A percentile compares a stretch with the other conserved stretches of the same genome.
These are phyloP conservation scores for Fusarium sp. DNA, from an alignment of 2,329 filamentous ascomycete genomes.

Conservation along the genomic window DNA sequence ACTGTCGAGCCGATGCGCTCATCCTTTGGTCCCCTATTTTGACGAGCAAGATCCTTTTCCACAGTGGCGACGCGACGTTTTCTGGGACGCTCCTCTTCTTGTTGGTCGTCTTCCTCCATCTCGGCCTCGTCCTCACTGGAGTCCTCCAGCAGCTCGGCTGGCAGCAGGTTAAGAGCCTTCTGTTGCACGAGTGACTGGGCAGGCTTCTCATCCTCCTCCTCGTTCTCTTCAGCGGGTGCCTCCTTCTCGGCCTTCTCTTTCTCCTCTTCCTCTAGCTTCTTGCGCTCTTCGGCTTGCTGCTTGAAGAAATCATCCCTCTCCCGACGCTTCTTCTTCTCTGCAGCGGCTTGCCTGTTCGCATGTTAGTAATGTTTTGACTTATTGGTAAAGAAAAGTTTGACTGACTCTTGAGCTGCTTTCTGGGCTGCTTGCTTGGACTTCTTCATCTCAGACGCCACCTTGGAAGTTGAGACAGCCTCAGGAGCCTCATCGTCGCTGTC, in stretches of 20 bases:
- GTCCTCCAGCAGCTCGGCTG: conserved; percentile 65
- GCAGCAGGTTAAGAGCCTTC: conserved; percentile 61
- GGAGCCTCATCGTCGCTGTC: conserved; percentile 67
- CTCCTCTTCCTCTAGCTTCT: conserved; percentile 48
- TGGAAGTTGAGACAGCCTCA: conserved; percentile 67
- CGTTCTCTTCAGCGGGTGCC: conserved; percentile 7
- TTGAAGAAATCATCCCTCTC: conserved; percentile 66
- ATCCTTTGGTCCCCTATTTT: conserved; percentile 58
- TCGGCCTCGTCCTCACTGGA: conserved; percentile 58
- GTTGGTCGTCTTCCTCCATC: conserved; percentile 37
- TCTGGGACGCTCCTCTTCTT: conserved; percentile 49
- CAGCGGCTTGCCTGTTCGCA: conserved; percentile 59
- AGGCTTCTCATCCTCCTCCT: conserved; percentile 7
- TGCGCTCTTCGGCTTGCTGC: conserved; percentile 65
- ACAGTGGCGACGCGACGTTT: conserved; percentile 59
- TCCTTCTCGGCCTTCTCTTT: conserved; percentile 40
- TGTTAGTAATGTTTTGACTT: conserved; percentile 17
- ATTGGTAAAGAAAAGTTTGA: conserved; percentile 1
- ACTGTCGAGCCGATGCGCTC: conserved; percentile 64
- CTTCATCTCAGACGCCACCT: conserved; percentile 60
- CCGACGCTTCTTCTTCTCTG: conserved; percentile 66
- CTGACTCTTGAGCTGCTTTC: conserved; percentile 65
- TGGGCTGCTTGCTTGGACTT: conserved; percentile 60
- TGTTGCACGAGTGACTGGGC: conserved; percentile 33
- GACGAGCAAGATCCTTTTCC: conserved; percentile 53